A percentile compares a stretch with the other conserved stretches of the same genome.
phyloP scores from a whole-genome alignment of 192 early-diverging fungal species.

The Coemansia sp. region DNA sequence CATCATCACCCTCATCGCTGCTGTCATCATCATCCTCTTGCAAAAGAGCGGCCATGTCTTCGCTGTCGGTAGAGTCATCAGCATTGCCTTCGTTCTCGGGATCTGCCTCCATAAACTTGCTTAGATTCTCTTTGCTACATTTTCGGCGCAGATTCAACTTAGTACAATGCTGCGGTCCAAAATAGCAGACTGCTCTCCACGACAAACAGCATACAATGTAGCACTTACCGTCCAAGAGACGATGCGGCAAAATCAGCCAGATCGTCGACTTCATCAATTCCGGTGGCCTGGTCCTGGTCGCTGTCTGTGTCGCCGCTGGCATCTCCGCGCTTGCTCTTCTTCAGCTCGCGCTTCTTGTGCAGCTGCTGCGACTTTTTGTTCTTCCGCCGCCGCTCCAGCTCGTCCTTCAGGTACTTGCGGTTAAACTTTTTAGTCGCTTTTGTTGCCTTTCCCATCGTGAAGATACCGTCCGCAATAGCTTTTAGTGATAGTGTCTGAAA shows the following conservation, averaged over 20 bases:
- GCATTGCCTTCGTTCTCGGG: conserved; percentile 5
- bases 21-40: conserved; percentile 14
- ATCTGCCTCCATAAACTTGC: conserved; percentile 41
- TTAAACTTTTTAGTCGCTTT: conserved; percentile 79
- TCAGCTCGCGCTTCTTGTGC: conserved; percentile 58
- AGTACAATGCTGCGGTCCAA: too few relatives aligned
- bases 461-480: neutral
- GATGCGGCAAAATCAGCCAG: conserved; percentile 46
- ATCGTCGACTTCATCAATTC: conserved; percentile 50
- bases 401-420: conserved; percentile 70
- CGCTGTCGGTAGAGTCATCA: conserved; percentile 1
- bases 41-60: conserved; percentile 11
- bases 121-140: conserved; percentile 25
- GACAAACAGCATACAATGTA: neutral
- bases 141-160: too few relatives aligned
- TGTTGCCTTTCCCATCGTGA: conserved; percentile 45
- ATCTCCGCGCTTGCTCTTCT: conserved; percentile 47
- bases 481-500: neutral
- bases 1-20: conserved; percentile 4
- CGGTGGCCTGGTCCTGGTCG: conserved; percentile 22
- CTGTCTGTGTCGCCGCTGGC: conserved; percentile 9
- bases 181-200: neutral
- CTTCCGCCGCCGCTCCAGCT: conserved; percentile 58
- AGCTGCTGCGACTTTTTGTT: conserved; percentile 59
- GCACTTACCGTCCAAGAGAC: conserved; percentile 9